Evolutionary conservation across 2,329 filamentous ascomycete genomes (phyloP), one percentile per base, ranked within the genome.

Genomic region (Fusarium sp.): DNA sequence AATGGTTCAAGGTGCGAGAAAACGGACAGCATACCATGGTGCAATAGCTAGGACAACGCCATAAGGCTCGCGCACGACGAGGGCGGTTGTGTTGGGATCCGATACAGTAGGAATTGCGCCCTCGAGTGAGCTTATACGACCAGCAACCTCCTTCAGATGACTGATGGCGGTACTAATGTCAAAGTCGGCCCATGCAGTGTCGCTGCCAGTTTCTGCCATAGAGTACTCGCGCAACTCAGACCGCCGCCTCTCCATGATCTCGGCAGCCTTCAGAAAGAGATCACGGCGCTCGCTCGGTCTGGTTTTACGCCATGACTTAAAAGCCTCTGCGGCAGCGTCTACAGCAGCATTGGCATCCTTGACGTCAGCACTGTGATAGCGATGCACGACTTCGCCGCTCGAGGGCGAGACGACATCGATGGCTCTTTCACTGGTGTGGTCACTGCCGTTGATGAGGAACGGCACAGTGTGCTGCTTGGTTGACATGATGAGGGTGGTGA

Each of bases 41-140:
- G 89, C 90, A 73, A 96, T 92, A 3, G 86, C 88, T 27, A 96
- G 77, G 14, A 93, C 82, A 8, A 95, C 91, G 2, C 92, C 92
- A 67, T 86, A 92, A 0, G 92, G 91, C 75, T 93, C 90, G 71
- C 87, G 88, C 62, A 88, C 76, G 4, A 96, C 77, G 64, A 95
- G 78, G 0, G 87, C 90, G 19, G 58, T 79, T 23, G 70, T 66
- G 27, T 65, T 59, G 3, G 73, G 66, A 29, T 76, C 71, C 29
- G 55, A 57, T 3, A 72, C 67, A 9, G 66, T 42, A 9, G 79
- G 76, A 25, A 80, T 74, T 7, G 69, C 72, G 6, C 77, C 80
- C 52, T 72, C 67, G 9, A 80, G 45, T 10, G 73, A 72, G 10
- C 70, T 65, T 19, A 82, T 75, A 13, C 78, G 73, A 3, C 78